phyloP scores from a whole-genome alignment of 495 filamentous ascomycete genomes.

The Lindgomyces ingoldianus region DNA sequence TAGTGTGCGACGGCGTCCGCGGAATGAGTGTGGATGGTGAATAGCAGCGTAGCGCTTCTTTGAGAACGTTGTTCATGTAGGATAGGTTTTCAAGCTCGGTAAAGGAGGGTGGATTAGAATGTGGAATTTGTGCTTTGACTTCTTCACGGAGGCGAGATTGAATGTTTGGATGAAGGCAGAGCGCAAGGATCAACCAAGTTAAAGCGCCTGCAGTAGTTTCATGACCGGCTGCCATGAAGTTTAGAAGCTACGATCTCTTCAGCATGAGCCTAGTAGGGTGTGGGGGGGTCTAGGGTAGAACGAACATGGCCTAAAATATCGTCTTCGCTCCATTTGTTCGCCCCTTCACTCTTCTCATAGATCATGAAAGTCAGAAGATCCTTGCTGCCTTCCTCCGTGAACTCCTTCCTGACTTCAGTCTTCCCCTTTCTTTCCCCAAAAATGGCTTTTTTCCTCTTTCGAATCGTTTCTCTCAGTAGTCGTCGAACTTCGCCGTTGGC shows the following conservation, averaged over 20 bases:
- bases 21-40: conserved; percentile 64
- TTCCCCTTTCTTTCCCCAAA: not conserved
- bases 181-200: conserved; percentile 58
- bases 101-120: conserved; percentile 40
- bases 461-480: conserved; percentile 6
- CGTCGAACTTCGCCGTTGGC: conserved; percentile 7
- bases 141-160: conserved; percentile 53
- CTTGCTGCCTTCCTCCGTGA: not conserved
- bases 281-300: not conserved
- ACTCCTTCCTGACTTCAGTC: not conserved
- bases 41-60: conserved; percentile 59
- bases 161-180: conserved; percentile 58
- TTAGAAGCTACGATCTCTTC: conserved; percentile 7
- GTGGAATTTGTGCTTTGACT: conserved; percentile 62
- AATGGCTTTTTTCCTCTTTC: not conserved
- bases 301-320: conserved; percentile 15
- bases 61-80: conserved; percentile 62
- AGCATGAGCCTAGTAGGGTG: not conserved
- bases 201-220: conserved; percentile 66
- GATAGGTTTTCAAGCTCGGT: conserved; percentile 54
- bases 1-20: conserved; percentile 58
- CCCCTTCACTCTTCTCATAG: not conserved
- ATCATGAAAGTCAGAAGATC: conserved; percentile 22
- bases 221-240: conserved; percentile 54
- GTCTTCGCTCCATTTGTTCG: conserved; percentile 20